Evolutionary conservation across 2,329 filamentous ascomycete species (phyloP).

Genomic region (Pseudopithomyces chartarum): DNA sequence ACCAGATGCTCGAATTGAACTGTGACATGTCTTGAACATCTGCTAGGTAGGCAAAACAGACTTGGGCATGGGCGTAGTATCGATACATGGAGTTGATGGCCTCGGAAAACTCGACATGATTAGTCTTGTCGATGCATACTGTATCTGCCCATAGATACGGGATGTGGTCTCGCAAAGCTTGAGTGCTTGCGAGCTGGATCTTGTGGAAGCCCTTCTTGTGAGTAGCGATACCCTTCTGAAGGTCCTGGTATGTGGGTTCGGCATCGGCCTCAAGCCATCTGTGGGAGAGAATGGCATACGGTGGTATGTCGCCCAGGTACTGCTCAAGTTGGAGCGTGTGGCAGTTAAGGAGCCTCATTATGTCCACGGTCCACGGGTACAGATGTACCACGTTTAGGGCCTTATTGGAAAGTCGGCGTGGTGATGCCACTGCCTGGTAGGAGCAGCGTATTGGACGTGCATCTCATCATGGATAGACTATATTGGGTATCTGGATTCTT

Average conservation of each 20-base stretch:
- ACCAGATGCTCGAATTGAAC: background rate
- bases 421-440: too few relatives aligned
- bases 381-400: too few relatives aligned
- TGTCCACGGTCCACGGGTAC: too few relatives aligned
- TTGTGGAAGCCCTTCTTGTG: background rate
- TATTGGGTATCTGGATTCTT: too few relatives aligned
- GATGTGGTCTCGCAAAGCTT: background rate
- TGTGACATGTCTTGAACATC: conserved; percentile 4
- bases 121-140: conserved; percentile 16
- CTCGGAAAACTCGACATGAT: conserved; percentile 11
- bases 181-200: background rate
- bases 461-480: too few relatives aligned
- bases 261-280: background rate
- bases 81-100: conserved; percentile 21
- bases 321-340: background rate
- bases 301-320: background rate
- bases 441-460: too few relatives aligned
- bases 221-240: background rate
- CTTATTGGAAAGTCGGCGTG: too few relatives aligned
- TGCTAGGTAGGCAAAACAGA: conserved; percentile 16
- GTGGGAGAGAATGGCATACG: conserved; percentile 5
- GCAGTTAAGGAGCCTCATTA: background rate
- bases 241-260: background rate
- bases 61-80: conserved; percentile 9
- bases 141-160: conserved; percentile 14